Conservation (phyloP, 2,329 filamentous ascomycete species). For the Neofusicoccum umdonicola region DNA sequence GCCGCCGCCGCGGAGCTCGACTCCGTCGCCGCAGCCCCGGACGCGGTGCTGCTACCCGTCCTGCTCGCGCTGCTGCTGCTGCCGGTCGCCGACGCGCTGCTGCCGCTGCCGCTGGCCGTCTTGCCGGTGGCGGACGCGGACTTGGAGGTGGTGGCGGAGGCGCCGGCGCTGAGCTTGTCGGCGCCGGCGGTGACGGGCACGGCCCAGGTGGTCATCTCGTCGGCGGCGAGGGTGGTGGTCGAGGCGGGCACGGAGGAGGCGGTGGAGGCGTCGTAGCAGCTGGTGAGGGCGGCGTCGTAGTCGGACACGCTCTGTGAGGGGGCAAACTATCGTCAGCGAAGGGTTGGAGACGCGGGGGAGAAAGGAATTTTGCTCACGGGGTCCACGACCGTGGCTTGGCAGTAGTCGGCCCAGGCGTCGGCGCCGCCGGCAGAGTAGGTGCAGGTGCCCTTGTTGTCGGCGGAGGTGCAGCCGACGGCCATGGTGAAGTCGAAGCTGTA, state of each 20-base stretch:
- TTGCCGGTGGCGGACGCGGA: not conserved
- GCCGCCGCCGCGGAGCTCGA: not conserved
- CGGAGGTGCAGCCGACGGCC: not conserved
- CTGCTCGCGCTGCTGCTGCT: not conserved
- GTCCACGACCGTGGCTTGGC: not conserved
- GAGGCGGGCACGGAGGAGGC: not conserved
- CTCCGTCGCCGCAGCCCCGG: not conserved
- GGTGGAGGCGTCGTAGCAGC: not conserved
- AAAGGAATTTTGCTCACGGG: not conserved
- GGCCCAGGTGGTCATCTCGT: not conserved
- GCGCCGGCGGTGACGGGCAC: slow-evolving; percentile 5
- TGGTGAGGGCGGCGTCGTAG: not conserved
- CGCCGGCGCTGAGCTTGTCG: slow-evolving; percentile 5
- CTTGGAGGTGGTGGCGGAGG: not conserved
- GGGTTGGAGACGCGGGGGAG: not conserved
- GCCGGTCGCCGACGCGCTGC: not conserved
- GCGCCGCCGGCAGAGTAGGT: not conserved
- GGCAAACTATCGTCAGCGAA: not conserved
- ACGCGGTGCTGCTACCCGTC: not conserved
- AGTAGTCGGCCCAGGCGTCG: slow-evolving; percentile 1
- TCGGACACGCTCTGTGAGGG: not conserved
- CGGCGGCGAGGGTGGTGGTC: not conserved
- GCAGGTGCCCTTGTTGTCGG: not conserved
- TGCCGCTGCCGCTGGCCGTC: not conserved
- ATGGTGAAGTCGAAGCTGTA: not conserved